Evolutionary conservation across 148 eudicot species (phyloP).

Genomic region (Rhododendron simsii): DNA sequence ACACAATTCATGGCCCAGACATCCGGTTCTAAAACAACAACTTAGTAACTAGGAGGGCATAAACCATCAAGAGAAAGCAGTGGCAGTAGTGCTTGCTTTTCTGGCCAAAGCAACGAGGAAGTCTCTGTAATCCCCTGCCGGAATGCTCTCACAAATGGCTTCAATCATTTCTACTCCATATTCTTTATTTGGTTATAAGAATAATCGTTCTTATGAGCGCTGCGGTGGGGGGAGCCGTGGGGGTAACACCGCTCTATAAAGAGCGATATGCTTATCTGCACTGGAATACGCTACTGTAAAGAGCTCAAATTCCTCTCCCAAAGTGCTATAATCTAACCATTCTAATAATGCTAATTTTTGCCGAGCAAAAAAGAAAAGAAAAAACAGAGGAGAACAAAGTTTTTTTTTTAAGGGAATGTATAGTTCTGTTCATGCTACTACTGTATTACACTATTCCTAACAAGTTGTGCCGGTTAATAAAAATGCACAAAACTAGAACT

Average conservation of each 20-base stretch:
- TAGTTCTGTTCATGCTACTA: too few relatives aligned
- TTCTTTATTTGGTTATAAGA: too few relatives aligned
- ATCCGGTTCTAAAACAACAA: not conserved
- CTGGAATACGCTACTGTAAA: too few relatives aligned
- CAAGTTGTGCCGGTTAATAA: not conserved
- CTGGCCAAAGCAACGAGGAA: constrained; percentile 32
- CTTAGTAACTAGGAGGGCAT: not conserved
- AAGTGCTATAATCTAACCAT: too few relatives aligned
- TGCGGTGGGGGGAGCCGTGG: too few relatives aligned
- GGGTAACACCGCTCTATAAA: too few relatives aligned
- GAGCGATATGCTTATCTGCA: too few relatives aligned
- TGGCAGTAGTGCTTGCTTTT: not conserved
- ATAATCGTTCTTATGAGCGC: too few relatives aligned
- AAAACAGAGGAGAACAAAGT: not conserved
- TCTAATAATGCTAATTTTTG: too few relatives aligned
- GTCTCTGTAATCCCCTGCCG: constrained; percentile 29
- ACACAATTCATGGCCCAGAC: not conserved
- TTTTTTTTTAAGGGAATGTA: not conserved
- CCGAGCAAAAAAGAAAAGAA: too few relatives aligned
- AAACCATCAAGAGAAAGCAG: not conserved
- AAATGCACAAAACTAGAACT: not conserved
- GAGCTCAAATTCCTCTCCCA: too few relatives aligned
- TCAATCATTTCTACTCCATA: constrained; percentile 27
- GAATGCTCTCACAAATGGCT: constrained; percentile 38
- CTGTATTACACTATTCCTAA: not conserved